Base-by-base conservation (phyloP, 2,329 filamentous ascomycete genomes). In the Pyricularia grisea region DNA sequence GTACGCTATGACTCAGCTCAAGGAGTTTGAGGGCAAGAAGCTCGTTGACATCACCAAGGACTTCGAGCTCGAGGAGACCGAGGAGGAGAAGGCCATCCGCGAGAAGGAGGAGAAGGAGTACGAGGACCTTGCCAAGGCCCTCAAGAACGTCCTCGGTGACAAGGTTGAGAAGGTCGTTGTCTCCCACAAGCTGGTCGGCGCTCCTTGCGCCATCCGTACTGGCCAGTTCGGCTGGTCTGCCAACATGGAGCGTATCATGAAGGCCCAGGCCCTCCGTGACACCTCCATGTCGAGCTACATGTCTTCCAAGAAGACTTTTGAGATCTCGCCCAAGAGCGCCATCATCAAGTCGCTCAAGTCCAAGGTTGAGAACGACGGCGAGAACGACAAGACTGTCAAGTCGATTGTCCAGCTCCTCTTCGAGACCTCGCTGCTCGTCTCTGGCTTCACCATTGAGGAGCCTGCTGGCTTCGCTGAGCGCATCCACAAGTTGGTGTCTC, bases 221-320 rank as follows among this genome's bases (percentile, higher is more conserved):
- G 95, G 95, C 79, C 95, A 98, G 85, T 99, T 99, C 83, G 95
- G 95, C 84, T 99, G 95, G 95, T 98, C 94, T 70, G 95, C 95
- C 80, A 99, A 99, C 90, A 99, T 99, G 95, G 95, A 99, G 89
- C 95, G 95, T 87, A 99, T 99, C 90, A 99, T 99, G 95, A 99
- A 99, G 91, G 95, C 95, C 31, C 95, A 99, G 88, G 95, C 95
- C 79, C 94, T 99, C 78, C 95, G 95, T 85, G 95, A 99, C 86
- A 99, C 95, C 75, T 97, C 94, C 78, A 99, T 99, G 95, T 93
- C 89, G 84, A 97, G 93, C 77, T 99, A 99, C 92, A 99, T 99
- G 95, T 96, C 93, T 74, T 98, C 94, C 81, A 99, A 99, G 94
- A 99, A 99, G 93, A 99, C 95, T 36, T 98, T 99, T 76, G 95